Conservation (phyloP, 228 moss, liverwort and hornwort genomes). For the Sphagnum magellanicum region DNA sequence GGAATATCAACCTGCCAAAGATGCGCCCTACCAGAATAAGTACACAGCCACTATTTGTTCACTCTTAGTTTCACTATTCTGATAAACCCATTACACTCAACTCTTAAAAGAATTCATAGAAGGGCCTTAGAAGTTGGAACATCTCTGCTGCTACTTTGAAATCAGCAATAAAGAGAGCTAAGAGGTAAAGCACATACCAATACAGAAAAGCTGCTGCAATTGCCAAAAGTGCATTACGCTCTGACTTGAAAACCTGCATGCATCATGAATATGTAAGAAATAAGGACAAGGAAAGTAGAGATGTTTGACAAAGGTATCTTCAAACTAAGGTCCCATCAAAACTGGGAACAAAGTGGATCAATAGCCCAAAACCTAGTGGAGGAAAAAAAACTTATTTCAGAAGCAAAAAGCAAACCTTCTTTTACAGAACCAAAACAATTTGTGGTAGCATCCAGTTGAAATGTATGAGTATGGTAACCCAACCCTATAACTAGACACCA, state of each 20-base stretch:
- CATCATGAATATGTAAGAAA: too few relatives aligned
- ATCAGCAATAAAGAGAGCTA: not conserved
- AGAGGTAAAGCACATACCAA: slow-evolving; percentile 32
- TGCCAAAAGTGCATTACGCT: slow-evolving; percentile 63
- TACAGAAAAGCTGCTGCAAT: slow-evolving; percentile 51
- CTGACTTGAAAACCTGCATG: slow-evolving; percentile 42
- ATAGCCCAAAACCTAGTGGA: too few relatives aligned
- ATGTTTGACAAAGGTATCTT: too few relatives aligned
- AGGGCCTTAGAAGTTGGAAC: not conserved
- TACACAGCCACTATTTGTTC: not conserved
- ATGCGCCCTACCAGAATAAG: not conserved
- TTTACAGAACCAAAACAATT: too few relatives aligned
- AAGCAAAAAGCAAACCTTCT: too few relatives aligned
- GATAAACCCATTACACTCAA: not conserved
- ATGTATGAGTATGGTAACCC: too few relatives aligned
- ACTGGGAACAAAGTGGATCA: too few relatives aligned
- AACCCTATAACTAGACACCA: too few relatives aligned
- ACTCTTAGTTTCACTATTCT: not conserved
- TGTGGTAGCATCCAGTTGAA: too few relatives aligned
- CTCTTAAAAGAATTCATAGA: not conserved
- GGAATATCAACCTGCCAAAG: slow-evolving; percentile 46
- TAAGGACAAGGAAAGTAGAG: not conserved
- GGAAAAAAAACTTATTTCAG: too few relatives aligned
- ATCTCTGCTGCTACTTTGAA: not conserved
- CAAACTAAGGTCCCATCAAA: too few relatives aligned